Percentiles rank a stretch among this genome's conserved stretches.
Evolutionary conservation across 345 rosid species (phyloP).

Genomic region (Eucalyptus pauciflora): DNA sequence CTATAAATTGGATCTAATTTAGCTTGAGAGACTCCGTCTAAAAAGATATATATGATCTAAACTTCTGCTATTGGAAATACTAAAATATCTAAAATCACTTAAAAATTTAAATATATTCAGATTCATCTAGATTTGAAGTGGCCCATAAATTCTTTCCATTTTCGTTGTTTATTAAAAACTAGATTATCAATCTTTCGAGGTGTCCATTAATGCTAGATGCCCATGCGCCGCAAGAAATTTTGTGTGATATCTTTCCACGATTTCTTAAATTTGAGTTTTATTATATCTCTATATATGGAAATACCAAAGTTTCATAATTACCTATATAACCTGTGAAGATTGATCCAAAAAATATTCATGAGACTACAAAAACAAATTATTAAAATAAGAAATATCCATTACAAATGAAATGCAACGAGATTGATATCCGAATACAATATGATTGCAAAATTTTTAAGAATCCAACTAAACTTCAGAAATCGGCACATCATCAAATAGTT

Average conservation of each 20-base stretch:
- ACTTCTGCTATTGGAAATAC: not conserved
- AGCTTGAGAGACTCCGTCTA: not conserved
- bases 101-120: not conserved
- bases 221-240: not conserved
- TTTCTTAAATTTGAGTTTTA: too few species aligned
- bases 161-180: not conserved
- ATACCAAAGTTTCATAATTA: not conserved
- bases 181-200: not conserved
- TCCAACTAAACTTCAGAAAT: not conserved
- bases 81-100: not conserved
- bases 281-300: not conserved
- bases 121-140: not conserved
- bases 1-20: not conserved
- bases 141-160: not conserved
- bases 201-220: not conserved
- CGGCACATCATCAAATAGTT: fast-evolving
- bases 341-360: not conserved
- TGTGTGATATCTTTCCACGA: not conserved
- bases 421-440: not conserved
- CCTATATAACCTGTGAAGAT: not conserved
- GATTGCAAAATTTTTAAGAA: fast-evolving
- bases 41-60: not conserved
- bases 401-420: not conserved
- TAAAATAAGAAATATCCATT: not conserved
- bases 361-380: not conserved